A percentile compares a stretch with the other conserved stretches of the same genome.
phyloP scores from a whole-genome alignment of 2,329 filamentous ascomycete genomes.

The Alternaria panax region DNA sequence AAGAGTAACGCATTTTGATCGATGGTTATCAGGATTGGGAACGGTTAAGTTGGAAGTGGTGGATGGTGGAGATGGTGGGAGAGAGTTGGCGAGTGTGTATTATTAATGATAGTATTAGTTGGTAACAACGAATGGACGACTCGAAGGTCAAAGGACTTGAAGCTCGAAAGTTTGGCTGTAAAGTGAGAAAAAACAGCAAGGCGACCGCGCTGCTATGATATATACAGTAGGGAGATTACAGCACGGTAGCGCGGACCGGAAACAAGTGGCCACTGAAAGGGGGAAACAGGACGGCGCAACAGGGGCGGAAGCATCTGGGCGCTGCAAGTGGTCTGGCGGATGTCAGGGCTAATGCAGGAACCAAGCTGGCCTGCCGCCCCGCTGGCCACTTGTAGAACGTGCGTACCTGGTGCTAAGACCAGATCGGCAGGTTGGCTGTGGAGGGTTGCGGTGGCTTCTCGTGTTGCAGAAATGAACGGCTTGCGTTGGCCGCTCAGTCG shows the following conservation, averaged over 20 bases:
- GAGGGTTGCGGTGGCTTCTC: conserved; percentile 38
- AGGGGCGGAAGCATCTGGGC: conserved; percentile 35
- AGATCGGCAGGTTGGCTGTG: conserved; percentile 37
- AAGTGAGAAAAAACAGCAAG: conserved; percentile 39
- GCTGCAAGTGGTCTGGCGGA: conserved; percentile 40
- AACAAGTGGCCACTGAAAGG: conserved; percentile 45
- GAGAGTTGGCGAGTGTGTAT: conserved; percentile 28
- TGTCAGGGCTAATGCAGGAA: conserved; percentile 48
- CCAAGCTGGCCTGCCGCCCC: conserved; percentile 37
- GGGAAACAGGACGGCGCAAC: conserved; percentile 34
- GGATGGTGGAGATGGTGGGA: conserved; percentile 12
- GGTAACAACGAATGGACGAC: conserved; percentile 53
- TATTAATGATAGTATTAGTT: conserved; percentile 53
- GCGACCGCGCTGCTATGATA: conserved; percentile 39
- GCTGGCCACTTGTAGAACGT: conserved; percentile 36
- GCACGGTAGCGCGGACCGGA: conserved; percentile 45
- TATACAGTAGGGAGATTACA: conserved; percentile 50
- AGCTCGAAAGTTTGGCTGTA: conserved; percentile 48
- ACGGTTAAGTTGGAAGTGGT: conserved; percentile 26
- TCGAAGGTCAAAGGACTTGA: conserved; percentile 50
- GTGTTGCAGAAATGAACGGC: conserved; percentile 45
- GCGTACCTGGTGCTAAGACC: conserved; percentile 37
- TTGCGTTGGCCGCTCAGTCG: conserved; percentile 31
- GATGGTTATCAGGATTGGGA: conserved; percentile 42
- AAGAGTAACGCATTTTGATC: conserved; percentile 52